Conservation (phyloP, 495 filamentous ascomycete species). For the Hypoxylon fragiforme region DNA sequence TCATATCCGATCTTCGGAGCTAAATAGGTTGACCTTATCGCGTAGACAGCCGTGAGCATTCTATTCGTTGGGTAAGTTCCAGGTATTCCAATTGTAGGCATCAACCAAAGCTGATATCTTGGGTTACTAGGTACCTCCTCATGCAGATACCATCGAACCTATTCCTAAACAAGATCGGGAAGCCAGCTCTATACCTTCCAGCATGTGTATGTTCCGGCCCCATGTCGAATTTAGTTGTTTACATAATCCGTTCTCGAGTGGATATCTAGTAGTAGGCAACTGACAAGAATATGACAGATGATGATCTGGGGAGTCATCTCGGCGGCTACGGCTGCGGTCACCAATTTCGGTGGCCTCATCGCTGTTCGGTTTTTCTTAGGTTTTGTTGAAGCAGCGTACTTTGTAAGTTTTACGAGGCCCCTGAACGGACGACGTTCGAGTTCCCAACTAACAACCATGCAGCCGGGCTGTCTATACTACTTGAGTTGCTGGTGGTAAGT, state of each 20-base stretch:
- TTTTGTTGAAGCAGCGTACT: slow-evolving; percentile 59
- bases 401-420: slow-evolving; percentile 35
- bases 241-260: neutral
- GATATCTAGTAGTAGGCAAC: slow-evolving; percentile 37
- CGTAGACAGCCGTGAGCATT: slow-evolving; percentile 64
- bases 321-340: slow-evolving; percentile 61
- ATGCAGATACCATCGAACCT: slow-evolving; percentile 66
- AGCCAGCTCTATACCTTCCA: slow-evolving; percentile 68
- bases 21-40: slow-evolving; percentile 10
- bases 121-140: slow-evolving; percentile 51
- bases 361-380: slow-evolving; percentile 73
- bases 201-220: slow-evolving; percentile 44
- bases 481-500: slow-evolving; percentile 58
- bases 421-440: neutral
- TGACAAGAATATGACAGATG: slow-evolving; percentile 57
- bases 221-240: no score
- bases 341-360: slow-evolving; percentile 64
- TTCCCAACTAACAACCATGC: slow-evolving; percentile 30
- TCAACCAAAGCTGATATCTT: neutral
- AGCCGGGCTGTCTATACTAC: slow-evolving; percentile 56
- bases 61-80: slow-evolving; percentile 70
- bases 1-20: slow-evolving; percentile 34
- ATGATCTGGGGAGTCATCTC: slow-evolving; percentile 75
- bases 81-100: neutral
- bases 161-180: slow-evolving; percentile 59